Percentiles rank a stretch among this genome's conserved stretches.
Conservation (phyloP, 2,329 filamentous ascomycete species). For the Arachnomyces sp. region DNA sequence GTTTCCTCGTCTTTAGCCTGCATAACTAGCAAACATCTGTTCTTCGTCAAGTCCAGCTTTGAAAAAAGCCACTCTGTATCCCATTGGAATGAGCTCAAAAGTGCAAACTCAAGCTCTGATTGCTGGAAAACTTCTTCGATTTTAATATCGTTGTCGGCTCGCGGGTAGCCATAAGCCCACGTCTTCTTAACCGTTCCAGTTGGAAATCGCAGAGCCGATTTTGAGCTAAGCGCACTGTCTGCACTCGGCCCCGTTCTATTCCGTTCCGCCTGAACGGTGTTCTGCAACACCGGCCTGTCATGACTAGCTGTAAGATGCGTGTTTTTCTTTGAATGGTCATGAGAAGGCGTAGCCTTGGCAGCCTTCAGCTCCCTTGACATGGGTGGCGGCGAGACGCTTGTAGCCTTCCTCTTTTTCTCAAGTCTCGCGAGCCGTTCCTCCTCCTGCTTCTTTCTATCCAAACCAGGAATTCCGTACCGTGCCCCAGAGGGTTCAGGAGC, state of each 20-base stretch:
- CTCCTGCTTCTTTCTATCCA: constrained; percentile 80
- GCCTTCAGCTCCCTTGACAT: constrained; percentile 19
- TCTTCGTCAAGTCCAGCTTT: constrained; percentile 56
- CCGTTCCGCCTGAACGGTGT: neutral
- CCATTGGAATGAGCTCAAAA: constrained; percentile 83
- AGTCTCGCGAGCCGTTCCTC: constrained; percentile 66
- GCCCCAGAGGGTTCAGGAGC: neutral
- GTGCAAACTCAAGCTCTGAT: constrained; percentile 60
- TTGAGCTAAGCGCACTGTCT: constrained; percentile 11
- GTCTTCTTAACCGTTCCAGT: constrained; percentile 71
- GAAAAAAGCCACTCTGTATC: constrained; percentile 69
- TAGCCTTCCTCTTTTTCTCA: constrained; percentile 51
- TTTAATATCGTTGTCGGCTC: constrained; percentile 65
- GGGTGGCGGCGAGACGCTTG: constrained; percentile 28
- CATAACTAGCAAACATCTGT: constrained; percentile 58
- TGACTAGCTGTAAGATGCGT: too few relatives aligned
- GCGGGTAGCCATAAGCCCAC: constrained; percentile 56
- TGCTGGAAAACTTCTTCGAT: constrained; percentile 80
- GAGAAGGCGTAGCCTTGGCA: constrained; percentile 13
- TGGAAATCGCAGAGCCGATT: constrained; percentile 38
- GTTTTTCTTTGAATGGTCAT: too few relatives aligned
- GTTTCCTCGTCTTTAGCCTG: constrained; percentile 45
- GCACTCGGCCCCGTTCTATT: neutral
- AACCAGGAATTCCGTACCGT: constrained; percentile 37
- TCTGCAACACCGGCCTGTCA: too few relatives aligned